Evolutionary conservation across 495 filamentous ascomycete genomes (phyloP), one percentile per base, ranked within the genome.

Genomic region (Daldinia bambusicola): DNA sequence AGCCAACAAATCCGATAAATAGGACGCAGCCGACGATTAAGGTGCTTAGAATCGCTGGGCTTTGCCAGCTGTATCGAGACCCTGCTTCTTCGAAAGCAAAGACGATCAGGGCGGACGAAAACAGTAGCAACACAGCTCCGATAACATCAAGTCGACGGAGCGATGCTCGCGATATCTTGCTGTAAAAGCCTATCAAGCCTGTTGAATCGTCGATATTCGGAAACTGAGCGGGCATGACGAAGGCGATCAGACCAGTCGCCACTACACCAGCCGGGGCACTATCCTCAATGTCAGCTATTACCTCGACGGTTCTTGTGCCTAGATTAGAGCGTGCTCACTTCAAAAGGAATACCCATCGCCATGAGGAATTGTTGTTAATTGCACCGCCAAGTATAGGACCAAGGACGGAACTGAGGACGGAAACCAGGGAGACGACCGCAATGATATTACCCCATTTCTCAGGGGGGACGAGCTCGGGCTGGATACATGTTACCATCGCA

Each of bases 381-480:
- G 72, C 76, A 31, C 83, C 85, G 8, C 84, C 84, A 0, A 86
- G 59, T 13, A 85, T 67, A 7, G 82, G 82, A 3, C 82, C 82
- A 0, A 82, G 63, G 4, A 83, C 67, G 55, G 78, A 80, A 7
- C 81, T 79, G 8, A 86, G 56, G n/a, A 78, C 81, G 51, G 83
- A 81, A 13, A 83, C 80, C 16, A 80, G 74, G 22, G 84, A 82
- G 55, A 86, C 78, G 31, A 86, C 76, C 14, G 74, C 83, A 5
- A 83, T 81, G 61, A 81, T 85, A 6, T 70, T 80, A 4, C 79
- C 80, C 57, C 83, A 79, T 68, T 84, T 78, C 7, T 79, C 70
- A 36, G 73, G 77, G 0, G 87, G 82, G 0, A 85, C 80, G 37
- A 89, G 75, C 31, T 83, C 78, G 1, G 83, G 80, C 13, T 79